A percentile compares a stretch with the other conserved stretches of the same genome.
phyloP scores from a whole-genome alignment of 441 rosid genomes.

The Adansonia gregorii region DNA sequence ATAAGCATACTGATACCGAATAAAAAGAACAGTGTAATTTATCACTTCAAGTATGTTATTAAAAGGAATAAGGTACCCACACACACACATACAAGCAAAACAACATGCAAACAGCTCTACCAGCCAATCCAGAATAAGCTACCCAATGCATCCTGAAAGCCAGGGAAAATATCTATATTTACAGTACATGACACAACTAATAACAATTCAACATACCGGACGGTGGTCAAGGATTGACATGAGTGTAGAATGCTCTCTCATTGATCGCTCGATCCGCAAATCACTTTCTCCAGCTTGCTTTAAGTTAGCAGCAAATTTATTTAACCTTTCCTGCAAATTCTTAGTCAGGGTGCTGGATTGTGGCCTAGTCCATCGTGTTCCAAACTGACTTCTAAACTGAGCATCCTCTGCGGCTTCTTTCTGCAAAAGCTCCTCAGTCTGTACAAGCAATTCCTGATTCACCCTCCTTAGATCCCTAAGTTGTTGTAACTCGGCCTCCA shows the following conservation, averaged over 20 bases:
- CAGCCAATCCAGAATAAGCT: not conserved
- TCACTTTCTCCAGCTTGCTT: constrained; percentile 98
- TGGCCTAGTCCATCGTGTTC: constrained; percentile 97
- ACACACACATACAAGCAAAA: not conserved
- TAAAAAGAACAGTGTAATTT: not conserved
- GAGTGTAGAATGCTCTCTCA: constrained; percentile 70
- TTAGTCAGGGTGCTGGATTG: constrained; percentile 93
- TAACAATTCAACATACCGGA: constrained; percentile 58
- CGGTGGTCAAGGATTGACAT: constrained; percentile 89
- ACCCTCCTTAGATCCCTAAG: constrained; percentile 89
- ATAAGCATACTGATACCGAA: not conserved
- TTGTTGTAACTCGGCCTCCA: constrained; percentile 90
- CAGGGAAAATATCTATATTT: not conserved
- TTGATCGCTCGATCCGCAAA: constrained; percentile 86
- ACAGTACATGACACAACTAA: constrained; percentile 9
- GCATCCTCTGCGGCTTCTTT: constrained; percentile 93
- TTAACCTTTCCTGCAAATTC: constrained; percentile 89
- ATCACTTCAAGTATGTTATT: not conserved
- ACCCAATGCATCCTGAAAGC: constrained; percentile 1
- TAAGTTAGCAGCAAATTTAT: constrained; percentile 86
- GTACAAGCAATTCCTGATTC: constrained; percentile 85
- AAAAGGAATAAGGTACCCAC: not conserved
- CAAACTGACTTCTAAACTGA: constrained; percentile 94
- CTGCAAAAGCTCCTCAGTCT: constrained; percentile 91
- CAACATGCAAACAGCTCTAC: constrained; percentile 18